A percentile compares a stretch with the other conserved stretches of the same genome.
Evolutionary conservation across 2,329 filamentous ascomycete species (phyloP).

Genomic region (Pestalotiopsis sp.): DNA sequence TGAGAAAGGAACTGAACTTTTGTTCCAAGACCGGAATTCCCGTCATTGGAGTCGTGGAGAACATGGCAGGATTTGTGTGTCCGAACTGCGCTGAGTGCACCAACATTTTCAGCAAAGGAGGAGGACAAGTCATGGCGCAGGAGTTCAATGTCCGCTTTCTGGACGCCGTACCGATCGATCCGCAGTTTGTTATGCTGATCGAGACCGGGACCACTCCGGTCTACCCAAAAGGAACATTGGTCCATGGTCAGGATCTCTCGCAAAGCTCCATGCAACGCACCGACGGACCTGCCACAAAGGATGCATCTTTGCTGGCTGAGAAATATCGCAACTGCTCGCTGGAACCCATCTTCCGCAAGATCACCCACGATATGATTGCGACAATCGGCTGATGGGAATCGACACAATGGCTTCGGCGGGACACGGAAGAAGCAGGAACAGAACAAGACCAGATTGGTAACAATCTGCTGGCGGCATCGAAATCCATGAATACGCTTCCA

Average conservation of each 20-base stretch:
- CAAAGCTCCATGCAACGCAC: slow-evolving; percentile 25
- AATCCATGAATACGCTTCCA: no score
- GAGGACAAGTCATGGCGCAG: slow-evolving; percentile 83
- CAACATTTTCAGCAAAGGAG: slow-evolving; percentile 90
- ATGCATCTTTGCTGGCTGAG: slow-evolving; percentile 57
- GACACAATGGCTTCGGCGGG: background rate
- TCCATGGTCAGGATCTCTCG: slow-evolving; percentile 59
- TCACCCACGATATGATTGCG: slow-evolving; percentile 56
- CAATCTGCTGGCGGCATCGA: background rate
- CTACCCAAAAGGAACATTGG: slow-evolving; percentile 69
- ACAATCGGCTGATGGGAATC: slow-evolving; percentile 28
- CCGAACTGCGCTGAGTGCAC: slow-evolving; percentile 82
- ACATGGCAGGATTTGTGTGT: slow-evolving; percentile 94
- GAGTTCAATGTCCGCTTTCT: slow-evolving; percentile 85
- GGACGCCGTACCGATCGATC: slow-evolving; percentile 88
- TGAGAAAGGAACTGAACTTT: slow-evolving; percentile 93
- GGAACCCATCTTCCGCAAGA: slow-evolving; percentile 66
- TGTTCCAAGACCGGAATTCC: slow-evolving; percentile 80
- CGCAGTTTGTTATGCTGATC: slow-evolving; percentile 84
- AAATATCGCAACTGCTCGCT: slow-evolving; percentile 76
- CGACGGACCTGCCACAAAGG: slow-evolving; percentile 32
- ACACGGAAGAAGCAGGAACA: background rate
- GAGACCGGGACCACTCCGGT: slow-evolving; percentile 69
- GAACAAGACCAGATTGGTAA: background rate
- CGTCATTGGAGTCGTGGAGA: slow-evolving; percentile 90